A percentile compares a stretch with the other conserved stretches of the same genome.
Evolutionary conservation across 1,284 basidiomycete genomes (phyloP).

Genomic region (Tranzscheliella williamsii): DNA sequence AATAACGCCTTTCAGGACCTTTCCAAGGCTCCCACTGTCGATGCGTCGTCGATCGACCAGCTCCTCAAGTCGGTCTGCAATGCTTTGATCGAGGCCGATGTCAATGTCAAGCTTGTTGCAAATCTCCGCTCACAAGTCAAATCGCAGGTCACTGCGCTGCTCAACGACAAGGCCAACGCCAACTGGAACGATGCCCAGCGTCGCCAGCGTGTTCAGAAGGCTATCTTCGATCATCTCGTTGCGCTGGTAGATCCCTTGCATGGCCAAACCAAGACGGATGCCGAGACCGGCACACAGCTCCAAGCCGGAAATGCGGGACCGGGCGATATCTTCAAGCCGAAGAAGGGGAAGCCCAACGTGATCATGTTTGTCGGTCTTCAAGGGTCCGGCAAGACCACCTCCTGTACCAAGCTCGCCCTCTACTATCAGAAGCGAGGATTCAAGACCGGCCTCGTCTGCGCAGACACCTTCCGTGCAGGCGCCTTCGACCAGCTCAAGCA

Average conservation of each 20-base stretch:
- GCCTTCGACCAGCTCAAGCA: slow-evolving; percentile 94
- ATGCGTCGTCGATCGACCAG: slow-evolving; percentile 69
- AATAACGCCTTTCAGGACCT: slow-evolving; percentile 91
- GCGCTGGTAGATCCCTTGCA: slow-evolving; percentile 77
- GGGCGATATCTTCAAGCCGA: slow-evolving; percentile 80
- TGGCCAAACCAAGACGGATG: slow-evolving; percentile 38
- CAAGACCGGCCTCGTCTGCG: slow-evolving; percentile 97
- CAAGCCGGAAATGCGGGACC: slow-evolving; percentile 21
- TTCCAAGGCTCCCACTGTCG: slow-evolving; percentile 72
- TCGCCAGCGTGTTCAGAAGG: slow-evolving; percentile 53
- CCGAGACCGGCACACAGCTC: slow-evolving; percentile 24
- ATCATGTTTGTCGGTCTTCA: slow-evolving; percentile 74
- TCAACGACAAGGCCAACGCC: slow-evolving; percentile 53
- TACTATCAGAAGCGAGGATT: slow-evolving; percentile 97
- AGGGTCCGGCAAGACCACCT: slow-evolving; percentile 98
- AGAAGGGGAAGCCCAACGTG: slow-evolving; percentile 90
- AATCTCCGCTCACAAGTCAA: slow-evolving; percentile 80
- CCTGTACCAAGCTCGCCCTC: slow-evolving; percentile 75
- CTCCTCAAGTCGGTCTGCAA: slow-evolving; percentile 93
- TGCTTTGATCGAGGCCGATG: slow-evolving; percentile 92
- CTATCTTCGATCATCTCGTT: slow-evolving; percentile 96
- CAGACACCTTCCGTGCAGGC: slow-evolving; percentile 98
- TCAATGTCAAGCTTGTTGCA: slow-evolving; percentile 94
- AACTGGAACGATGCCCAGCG: slow-evolving; percentile 50
- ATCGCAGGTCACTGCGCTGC: slow-evolving; percentile 69